Conservation (phyloP, 176 grass and related monocot genomes). For the Avena insularis region DNA sequence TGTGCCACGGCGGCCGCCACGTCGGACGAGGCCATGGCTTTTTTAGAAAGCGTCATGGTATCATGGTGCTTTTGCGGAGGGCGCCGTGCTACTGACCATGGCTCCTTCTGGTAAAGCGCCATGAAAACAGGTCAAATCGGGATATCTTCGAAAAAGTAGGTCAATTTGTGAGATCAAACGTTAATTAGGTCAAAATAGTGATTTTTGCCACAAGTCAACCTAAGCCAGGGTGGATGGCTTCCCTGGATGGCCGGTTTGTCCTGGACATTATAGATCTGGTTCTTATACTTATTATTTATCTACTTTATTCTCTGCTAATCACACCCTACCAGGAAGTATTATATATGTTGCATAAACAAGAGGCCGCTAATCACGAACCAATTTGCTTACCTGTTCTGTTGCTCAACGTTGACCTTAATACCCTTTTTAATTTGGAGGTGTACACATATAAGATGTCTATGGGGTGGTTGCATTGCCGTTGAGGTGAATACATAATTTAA, state of each 20-base stretch:
- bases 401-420: neutral
- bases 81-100: no score
- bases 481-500: neutral
- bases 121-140: no score
- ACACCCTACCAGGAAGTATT: neutral
- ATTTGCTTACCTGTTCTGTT: neutral
- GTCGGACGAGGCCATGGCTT: no score
- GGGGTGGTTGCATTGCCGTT: neutral
- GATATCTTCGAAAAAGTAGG: no score
- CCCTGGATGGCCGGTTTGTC: neutral
- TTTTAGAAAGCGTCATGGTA: no score
- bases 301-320: neutral
- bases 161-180: no score
- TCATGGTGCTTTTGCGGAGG: no score
- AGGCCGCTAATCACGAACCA: neutral
- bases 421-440: neutral
- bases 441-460: neutral
- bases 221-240: neutral
- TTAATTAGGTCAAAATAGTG: no score
- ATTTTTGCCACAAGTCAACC: conserved; percentile 2
- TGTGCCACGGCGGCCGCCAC: no score
- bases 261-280: neutral
- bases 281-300: neutral
- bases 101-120: no score
- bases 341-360: neutral